Evolutionary conservation across 1,139 yeast genomes (phyloP).

Genomic region (Cylindricascospora bacillispora): DNA sequence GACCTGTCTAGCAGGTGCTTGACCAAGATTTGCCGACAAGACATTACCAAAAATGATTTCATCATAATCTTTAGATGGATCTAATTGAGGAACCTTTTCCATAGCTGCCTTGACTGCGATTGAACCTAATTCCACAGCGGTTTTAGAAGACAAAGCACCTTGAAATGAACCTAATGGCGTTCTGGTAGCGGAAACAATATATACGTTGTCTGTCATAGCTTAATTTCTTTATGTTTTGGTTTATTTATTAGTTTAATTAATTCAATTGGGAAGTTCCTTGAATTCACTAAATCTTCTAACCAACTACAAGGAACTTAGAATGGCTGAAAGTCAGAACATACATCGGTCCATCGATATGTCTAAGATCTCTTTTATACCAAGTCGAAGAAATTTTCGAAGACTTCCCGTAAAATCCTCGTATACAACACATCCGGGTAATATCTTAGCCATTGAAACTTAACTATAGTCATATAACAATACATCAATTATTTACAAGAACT

Average conservation of each 20-base stretch:
- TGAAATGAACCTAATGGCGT: conserved; percentile 94
- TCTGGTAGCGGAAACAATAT: conserved; percentile 82
- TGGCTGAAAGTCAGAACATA: too few species aligned
- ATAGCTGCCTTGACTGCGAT: conserved; percentile 85
- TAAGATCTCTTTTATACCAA: too few species aligned
- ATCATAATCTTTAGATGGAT: conserved; percentile 60
- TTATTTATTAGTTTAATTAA: background rate
- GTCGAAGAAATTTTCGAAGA: too few species aligned
- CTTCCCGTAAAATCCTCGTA: too few species aligned
- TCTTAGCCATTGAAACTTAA: too few species aligned
- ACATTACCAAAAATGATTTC: conserved; percentile 92
- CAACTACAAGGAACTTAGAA: too few species aligned
- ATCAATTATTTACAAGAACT: too few species aligned
- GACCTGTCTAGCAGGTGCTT: conserved; percentile 97
- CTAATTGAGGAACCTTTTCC: conserved; percentile 68
- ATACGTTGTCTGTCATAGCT: conserved; percentile 39
- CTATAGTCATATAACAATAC: too few species aligned
- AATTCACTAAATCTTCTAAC: too few species aligned
- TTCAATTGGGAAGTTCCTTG: too few species aligned
- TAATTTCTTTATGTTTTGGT: background rate
- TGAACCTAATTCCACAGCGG: conserved; percentile 78
- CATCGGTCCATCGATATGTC: too few species aligned
- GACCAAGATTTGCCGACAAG: conserved; percentile 87
- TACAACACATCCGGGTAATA: too few species aligned
- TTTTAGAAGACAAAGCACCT: conserved; percentile 62